Base-by-base conservation (phyloP, 1,284 basidiomycete species). In the Laetiporus sulphureus region DNA sequence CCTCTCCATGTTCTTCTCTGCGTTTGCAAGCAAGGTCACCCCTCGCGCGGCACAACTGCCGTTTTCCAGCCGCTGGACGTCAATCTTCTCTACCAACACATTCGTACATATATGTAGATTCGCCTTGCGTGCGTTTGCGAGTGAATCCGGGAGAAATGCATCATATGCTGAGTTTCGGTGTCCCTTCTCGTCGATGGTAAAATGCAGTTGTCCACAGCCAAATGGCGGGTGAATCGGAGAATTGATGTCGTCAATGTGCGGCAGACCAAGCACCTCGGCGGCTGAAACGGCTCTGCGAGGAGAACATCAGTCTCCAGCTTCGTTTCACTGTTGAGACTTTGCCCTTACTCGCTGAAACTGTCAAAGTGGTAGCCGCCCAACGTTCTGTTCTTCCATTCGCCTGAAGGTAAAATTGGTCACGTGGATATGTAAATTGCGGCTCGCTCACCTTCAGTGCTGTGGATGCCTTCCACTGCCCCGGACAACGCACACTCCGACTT, bases 101-200 rank as follows among this genome's bases (percentile, higher is more conserved):
- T 54, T 49, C 6, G 58, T 58, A 41, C 61, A 63, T 22, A 65
- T 53, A 8, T 58, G 50, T 21, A 65, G 43, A 3, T 45, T 44
- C 10, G 24, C 29, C n/a, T 38, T 41, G 20, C 60, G 51, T 16
- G 41, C 38, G 19, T 38, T 25, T 0, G 45, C 55, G 5, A 64
- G 37, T 4, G 44, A 30, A 1, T 41, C 32, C 0, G 59, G 60
- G 6, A 64, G 50, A 40, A 64, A 64, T 0, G 61, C 61, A 16
- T 47, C 40, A 40, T 49, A 55, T 0, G 58, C 51, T 1, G 57
- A 60, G 23, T 53, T 42, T 1, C 63, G 53, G 1, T 46, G 47
- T 4, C 44, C 55, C 21, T 46, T 31, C 13, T 36, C 18, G 42
- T 61, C 54, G n/a, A 57, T 49, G 2, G 57, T 59, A 30, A 53